A percentile compares a stretch with the other conserved stretches of the same genome.
These are phyloP conservation scores for Yarrowia keelungensis DNA, from an alignment of 805 yeast genomes.

Conservation along the genomic window DNA sequence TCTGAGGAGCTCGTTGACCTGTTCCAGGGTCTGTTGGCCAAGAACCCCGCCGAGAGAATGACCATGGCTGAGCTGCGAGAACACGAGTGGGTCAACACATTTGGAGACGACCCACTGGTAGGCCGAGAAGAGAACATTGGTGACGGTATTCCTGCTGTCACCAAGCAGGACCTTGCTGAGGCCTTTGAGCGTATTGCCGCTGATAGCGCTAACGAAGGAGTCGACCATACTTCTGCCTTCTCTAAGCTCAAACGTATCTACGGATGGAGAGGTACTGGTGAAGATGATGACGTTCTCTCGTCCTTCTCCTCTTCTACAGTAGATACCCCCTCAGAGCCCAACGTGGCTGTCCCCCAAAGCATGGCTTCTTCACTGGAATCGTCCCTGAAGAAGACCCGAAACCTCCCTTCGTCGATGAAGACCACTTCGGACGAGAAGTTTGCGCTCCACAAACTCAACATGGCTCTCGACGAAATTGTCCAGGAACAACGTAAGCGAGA, in stretches of 20 bases:
- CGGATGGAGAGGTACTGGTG: conserved; percentile 48
- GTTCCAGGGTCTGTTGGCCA: conserved; percentile 63
- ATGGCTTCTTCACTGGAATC: conserved; percentile 25
- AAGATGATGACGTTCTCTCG: conserved; percentile 32
- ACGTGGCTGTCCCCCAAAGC: conserved; percentile 25
- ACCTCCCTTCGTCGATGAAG: conserved; percentile 29
- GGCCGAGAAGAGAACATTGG: conserved; percentile 51
- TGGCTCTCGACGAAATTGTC: conserved; percentile 49
- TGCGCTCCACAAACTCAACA: conserved; percentile 46
- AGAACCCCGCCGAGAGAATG: conserved; percentile 70
- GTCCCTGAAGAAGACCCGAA: conserved; percentile 24
- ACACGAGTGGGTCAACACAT: conserved; percentile 68
- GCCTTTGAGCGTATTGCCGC: conserved; percentile 51
- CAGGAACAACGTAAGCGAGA: conserved; percentile 32
- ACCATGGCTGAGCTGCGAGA: conserved; percentile 71
- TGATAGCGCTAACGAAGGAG: conserved; percentile 41
- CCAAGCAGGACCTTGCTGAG: conserved; percentile 50
- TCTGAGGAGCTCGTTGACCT: conserved; percentile 60
- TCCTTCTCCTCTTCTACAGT: conserved; percentile 29
- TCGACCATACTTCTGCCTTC: conserved; percentile 42
- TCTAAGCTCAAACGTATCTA: conserved; percentile 46
- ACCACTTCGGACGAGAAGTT: conserved; percentile 41
- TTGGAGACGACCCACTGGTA: conserved; percentile 50
- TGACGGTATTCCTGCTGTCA: conserved; percentile 46
- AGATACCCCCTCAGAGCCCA: conserved; percentile 25